Conservation (phyloP, 2,329 filamentous ascomycete species). For the Colletotrichum trifolii region DNA sequence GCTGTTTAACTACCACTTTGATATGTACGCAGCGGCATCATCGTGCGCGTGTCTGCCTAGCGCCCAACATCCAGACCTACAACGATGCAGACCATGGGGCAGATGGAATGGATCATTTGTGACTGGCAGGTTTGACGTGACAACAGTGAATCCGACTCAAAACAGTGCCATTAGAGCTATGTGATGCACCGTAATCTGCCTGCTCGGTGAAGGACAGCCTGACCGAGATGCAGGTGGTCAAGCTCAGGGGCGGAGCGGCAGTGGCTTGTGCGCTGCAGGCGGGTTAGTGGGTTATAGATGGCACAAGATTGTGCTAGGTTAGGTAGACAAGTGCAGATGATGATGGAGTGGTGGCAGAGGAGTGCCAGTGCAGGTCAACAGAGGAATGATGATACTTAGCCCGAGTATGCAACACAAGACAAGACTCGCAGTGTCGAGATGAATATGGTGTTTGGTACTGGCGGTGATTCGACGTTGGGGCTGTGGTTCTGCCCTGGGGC, state of each 20-base stretch:
- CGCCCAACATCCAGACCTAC: not conserved
- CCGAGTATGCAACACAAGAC: not conserved
- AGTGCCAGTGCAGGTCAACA: not conserved
- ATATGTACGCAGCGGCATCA: too few relatives aligned
- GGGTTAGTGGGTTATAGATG: not conserved
- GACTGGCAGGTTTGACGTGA: constrained; percentile 4
- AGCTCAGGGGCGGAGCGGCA: constrained; percentile 9
- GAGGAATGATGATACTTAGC: constrained; percentile 1
- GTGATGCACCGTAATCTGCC: constrained; percentile 1
- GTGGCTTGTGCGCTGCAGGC: constrained; percentile 5
- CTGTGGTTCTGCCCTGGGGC: constrained; percentile 26
- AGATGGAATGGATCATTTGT: constrained; percentile 33
- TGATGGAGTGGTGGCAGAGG: constrained; percentile 2
- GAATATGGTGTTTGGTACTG: not conserved
- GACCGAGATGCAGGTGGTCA: constrained; percentile 1
- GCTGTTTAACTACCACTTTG: too few relatives aligned
- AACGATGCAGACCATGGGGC: constrained; percentile 2
- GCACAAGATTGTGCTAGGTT: not conserved
- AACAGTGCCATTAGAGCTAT: too few relatives aligned
- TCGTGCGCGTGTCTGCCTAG: constrained; percentile 4
- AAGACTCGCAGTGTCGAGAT: not conserved
- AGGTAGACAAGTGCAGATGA: not conserved
- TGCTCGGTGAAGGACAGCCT: constrained; percentile 24
- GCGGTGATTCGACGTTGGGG: not conserved
- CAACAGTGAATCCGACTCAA: not conserved